Evolutionary conservation across 2,329 filamentous ascomycete genomes (phyloP), one percentile per base, ranked within the genome.

Genomic region (Phialemoniopsis sp.): DNA sequence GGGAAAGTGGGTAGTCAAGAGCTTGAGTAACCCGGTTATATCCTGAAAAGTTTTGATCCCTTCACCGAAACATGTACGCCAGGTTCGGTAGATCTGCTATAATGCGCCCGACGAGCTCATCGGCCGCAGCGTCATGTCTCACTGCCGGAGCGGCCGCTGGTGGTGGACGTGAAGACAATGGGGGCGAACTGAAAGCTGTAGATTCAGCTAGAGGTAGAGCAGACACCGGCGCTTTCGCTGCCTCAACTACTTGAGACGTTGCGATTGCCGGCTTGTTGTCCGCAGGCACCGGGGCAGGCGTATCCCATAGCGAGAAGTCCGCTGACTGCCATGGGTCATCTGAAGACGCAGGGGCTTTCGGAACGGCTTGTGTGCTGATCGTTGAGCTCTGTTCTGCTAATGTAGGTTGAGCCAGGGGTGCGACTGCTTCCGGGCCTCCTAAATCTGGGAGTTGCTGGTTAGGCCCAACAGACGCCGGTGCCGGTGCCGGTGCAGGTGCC

Each of bases 31-130:
- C 10, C 10, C 21, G 21, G 10, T 26, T 10, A 10, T 26, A 26
- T 26, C 21, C 21, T 26, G 21, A 26, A 26, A 6, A 6, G 6
- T 10, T 26, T 10, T 6, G 6, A 26, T 26, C 21, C 10, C 28
- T 17, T 49, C 48, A 60, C 34, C 49, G 46, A 9, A 57, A 39
- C 59, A 63, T 63, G 38, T 63, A 63, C 3, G 59, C 57, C 14
- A 63, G 44, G 37, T 63, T 52, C 1, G 60, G 59, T 3, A 63
- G 46, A 9, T 44, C 45, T 3, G 35, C 36, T 4, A 62, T 32
- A 14, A 62, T 53, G 2, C 29, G 41, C 6, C 42, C 38, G 3
- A 48, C 52, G 5, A 43, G 12, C 4, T 19, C 30, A 8, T 52
- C 45, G 17, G 49, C 45, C 4, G 40, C 39, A 13, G 10, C 13